Evolutionary conservation across 2,329 filamentous ascomycete genomes (phyloP).

Genomic region (Exophiala sp.): DNA sequence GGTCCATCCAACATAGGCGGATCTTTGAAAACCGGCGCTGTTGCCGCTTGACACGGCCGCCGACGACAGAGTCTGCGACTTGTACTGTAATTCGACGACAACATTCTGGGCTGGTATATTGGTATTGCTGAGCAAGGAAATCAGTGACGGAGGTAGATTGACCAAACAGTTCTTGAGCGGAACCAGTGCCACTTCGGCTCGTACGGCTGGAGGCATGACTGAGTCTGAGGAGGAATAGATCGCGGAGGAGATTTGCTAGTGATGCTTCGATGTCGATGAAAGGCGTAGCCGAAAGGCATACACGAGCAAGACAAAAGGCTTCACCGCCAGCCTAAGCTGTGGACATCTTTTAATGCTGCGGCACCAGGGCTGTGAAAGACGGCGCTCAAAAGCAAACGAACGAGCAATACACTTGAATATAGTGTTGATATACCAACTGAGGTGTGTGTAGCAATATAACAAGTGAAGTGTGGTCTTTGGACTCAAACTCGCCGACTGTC

Average conservation of each 20-base stretch:
- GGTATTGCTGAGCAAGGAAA: slow-evolving; percentile 76
- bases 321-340: too few relatives aligned
- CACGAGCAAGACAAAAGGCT: too few relatives aligned
- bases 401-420: too few relatives aligned
- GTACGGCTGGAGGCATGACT: slow-evolving; percentile 45
- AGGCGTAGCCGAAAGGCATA: too few relatives aligned
- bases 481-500: background rate
- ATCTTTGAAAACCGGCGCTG: slow-evolving; percentile 52
- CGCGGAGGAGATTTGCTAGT: background rate
- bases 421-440: too few relatives aligned
- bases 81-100: slow-evolving; percentile 81
- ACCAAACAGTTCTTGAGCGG: slow-evolving; percentile 92
- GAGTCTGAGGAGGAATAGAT: background rate
- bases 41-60: slow-evolving; percentile 42
- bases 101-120: slow-evolving; percentile 93
- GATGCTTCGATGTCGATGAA: too few relatives aligned
- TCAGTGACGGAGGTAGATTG: slow-evolving; percentile 80
- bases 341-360: too few relatives aligned
- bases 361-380: too few relatives aligned
- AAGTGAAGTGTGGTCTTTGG: too few relatives aligned
- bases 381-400: too few relatives aligned
- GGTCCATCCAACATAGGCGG: slow-evolving; percentile 89
- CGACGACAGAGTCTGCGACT: slow-evolving; percentile 50
- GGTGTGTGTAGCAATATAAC: too few relatives aligned
- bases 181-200: slow-evolving; percentile 77